These are phyloP conservation scores for Boletus rex-veris DNA, from an alignment of 768 basidiomycete species.

Conservation along the genomic window DNA sequence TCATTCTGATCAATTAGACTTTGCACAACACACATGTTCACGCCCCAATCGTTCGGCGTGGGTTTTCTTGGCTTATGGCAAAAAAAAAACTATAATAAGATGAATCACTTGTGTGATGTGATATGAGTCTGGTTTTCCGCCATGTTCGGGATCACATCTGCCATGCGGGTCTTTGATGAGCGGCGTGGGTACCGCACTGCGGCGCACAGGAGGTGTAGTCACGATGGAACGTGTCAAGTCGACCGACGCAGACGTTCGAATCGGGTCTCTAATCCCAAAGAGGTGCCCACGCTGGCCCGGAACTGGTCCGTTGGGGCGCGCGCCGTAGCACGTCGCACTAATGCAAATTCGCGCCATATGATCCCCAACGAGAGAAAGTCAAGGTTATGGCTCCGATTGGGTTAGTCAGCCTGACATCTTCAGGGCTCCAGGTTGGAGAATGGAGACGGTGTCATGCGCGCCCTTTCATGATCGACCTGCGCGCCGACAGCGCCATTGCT, in stretches of 20 bases:
- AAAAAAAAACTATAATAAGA: too few relatives aligned
- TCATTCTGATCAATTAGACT: conserved; percentile 6
- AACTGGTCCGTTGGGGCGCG: conserved; percentile 5
- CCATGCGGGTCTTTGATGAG: not conserved
- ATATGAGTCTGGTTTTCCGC: not conserved
- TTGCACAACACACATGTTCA: not conserved
- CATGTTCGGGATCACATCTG: too few relatives aligned
- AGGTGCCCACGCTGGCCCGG: not conserved
- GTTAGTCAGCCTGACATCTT: not conserved
- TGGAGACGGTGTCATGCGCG: conserved; percentile 14
- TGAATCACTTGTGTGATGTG: not conserved
- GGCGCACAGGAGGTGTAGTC: not conserved
- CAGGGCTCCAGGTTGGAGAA: conserved; percentile 7
- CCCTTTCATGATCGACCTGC: conserved; percentile 25
- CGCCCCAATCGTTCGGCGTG: not conserved
- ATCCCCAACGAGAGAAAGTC: not conserved
- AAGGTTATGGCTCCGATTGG: conserved; percentile 10
- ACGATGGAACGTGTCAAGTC: conserved; percentile 16
- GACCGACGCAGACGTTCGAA: conserved; percentile 10
- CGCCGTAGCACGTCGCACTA: not conserved
- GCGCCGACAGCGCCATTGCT: not conserved
- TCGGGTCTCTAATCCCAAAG: not conserved
- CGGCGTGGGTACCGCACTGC: conserved; percentile 3
- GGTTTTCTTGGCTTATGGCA: not conserved
- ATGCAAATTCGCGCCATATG: conserved; percentile 1